phyloP scores from a whole-genome alignment of 768 basidiomycete species.

The Kwoniella mangroviensis region DNA sequence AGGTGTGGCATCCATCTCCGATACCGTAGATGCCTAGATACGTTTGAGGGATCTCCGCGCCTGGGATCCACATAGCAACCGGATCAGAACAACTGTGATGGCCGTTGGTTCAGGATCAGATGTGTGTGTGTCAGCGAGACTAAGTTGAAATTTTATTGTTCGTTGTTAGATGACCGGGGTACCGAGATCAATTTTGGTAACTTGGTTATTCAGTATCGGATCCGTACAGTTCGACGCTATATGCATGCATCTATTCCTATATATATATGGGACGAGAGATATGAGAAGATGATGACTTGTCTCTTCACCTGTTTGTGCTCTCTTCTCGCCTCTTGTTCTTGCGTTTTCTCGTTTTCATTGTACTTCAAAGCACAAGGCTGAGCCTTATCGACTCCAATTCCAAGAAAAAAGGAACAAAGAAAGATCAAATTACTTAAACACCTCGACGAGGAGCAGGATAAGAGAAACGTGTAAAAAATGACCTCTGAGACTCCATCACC shows the following conservation, averaged over 20 bases:
- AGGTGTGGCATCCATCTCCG: background rate
- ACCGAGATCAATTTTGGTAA: background rate
- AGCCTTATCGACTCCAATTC: background rate
- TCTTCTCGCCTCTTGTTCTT: background rate
- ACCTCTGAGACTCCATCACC: background rate
- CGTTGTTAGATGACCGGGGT: background rate
- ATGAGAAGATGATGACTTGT: background rate
- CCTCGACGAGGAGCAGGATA: too few relatives aligned
- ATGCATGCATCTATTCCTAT: background rate
- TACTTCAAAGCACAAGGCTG: background rate
- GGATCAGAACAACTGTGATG: background rate
- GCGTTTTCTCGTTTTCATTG: background rate
- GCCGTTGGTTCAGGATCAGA: too few relatives aligned
- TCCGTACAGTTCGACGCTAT: background rate
- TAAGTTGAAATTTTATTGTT: background rate
- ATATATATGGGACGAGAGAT: background rate
- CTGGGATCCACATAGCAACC: background rate
- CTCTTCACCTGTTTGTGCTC: background rate
- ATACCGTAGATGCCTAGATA: background rate
- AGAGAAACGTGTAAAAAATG: background rate
- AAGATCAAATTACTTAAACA: background rate
- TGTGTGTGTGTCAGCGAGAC: background rate
- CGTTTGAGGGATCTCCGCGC: background rate
- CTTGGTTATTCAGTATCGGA: background rate
- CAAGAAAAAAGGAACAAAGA: background rate